Conservation (phyloP, 129 eudicot genomes). For the Kitagawia praeruptora region DNA sequence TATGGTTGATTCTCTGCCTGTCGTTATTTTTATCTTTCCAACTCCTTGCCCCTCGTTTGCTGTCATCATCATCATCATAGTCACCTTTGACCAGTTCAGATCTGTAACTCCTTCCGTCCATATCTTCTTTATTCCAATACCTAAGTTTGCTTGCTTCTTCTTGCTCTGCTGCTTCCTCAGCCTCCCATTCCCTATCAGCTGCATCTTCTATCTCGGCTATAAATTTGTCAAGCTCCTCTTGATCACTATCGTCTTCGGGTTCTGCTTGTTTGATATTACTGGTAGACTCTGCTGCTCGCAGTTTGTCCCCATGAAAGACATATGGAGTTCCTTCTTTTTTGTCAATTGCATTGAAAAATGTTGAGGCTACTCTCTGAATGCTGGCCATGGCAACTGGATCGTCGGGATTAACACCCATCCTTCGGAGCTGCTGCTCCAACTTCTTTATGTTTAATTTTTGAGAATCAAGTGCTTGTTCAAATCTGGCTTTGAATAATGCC, state of each 20-base stretch:
- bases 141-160: conserved; percentile 58
- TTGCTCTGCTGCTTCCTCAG: conserved; percentile 79
- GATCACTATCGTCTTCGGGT: conserved; percentile 77
- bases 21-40: conserved; percentile 22
- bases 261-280: conserved; percentile 24
- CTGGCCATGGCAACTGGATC: conserved; percentile 98
- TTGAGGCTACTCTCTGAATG: conserved; percentile 88
- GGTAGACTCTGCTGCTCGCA: conserved; percentile 8
- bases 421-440: conserved; percentile 72
- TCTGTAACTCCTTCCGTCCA: conserved; percentile 52
- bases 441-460: conserved; percentile 88
- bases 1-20: conserved; percentile 22
- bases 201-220: conserved; percentile 96
- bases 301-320: conserved; percentile 56
- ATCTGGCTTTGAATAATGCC: conserved; percentile 96
- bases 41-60: conserved; percentile 12
- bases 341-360: conserved; percentile 91
- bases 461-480: conserved; percentile 96
- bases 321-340: conserved; percentile 83
- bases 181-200: conserved; percentile 90
- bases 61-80: conserved; percentile 27
- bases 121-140: conserved; percentile 60
- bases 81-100: conserved; percentile 34
- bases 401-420: conserved; percentile 87
- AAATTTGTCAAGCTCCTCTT: conserved; percentile 93